These are phyloP conservation scores for Sophora flavescens DNA, from an alignment of 306 rosid genomes.

Conservation along the genomic window DNA sequence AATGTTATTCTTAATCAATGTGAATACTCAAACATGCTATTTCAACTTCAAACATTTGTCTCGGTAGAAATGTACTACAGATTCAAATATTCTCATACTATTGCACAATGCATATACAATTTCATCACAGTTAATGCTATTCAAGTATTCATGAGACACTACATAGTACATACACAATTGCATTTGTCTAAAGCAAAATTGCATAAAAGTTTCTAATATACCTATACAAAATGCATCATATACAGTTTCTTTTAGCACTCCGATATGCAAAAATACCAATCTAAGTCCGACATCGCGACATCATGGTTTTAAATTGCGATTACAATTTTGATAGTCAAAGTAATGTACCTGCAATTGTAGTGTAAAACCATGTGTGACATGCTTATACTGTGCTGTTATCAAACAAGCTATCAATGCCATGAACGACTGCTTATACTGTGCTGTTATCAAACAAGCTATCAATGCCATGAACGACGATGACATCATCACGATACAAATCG, in stretches of 20 bases:
- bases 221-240: background rate
- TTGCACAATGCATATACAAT: background rate
- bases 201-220: background rate
- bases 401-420: conserved; percentile 52
- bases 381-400: background rate
- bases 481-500: conserved; percentile 42
- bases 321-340: too few relatives aligned
- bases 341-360: background rate
- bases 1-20: background rate
- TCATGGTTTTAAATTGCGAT: background rate
- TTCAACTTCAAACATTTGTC: conserved; percentile 9
- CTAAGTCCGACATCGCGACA: background rate
- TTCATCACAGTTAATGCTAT: background rate
- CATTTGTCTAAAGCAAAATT: background rate
- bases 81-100: background rate
- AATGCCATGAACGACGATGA: conserved; percentile 53
- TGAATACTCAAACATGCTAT: background rate
- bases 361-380: too few relatives aligned
- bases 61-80: background rate
- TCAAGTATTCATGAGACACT: background rate
- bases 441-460: conserved; percentile 40
- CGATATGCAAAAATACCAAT: background rate
- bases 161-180: background rate
- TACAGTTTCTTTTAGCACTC: background rate
- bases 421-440: conserved; percentile 37